Percentiles rank a stretch among this genome's conserved stretches.
Evolutionary conservation across 2,329 filamentous ascomycete species (phyloP).

Genomic region (Sporothrix variecibatus): DNA sequence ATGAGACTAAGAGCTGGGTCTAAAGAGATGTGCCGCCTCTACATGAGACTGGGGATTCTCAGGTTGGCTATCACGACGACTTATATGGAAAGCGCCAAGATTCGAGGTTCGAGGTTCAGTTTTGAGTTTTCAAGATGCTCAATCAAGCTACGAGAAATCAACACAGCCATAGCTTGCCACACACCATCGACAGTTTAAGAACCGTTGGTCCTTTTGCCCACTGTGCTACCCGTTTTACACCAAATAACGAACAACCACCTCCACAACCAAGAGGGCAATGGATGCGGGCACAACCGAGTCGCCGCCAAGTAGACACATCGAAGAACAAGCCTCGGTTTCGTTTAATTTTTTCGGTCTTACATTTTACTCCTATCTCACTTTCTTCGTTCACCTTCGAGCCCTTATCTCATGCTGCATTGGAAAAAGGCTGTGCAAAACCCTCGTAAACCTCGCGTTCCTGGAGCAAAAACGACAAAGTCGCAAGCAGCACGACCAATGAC

Average conservation of each 20-base stretch:
- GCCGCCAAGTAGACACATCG: background rate
- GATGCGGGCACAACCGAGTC: background rate
- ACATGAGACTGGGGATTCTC: background rate
- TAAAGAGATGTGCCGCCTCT: background rate
- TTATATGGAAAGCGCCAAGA: background rate
- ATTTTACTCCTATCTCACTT: background rate
- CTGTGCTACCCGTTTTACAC: background rate
- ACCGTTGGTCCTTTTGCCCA: background rate
- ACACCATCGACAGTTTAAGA: background rate
- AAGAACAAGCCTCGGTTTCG: background rate
- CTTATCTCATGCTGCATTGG: background rate
- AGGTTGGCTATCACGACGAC: background rate
- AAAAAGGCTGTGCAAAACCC: background rate
- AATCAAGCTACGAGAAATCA: background rate
- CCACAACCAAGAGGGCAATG: background rate
- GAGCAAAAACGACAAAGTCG: background rate
- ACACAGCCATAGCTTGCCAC: background rate
- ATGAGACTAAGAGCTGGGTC: background rate
- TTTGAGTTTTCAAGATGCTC: background rate
- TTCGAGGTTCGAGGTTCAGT: background rate
- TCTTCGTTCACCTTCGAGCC: background rate
- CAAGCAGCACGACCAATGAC: background rate
- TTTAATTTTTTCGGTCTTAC: background rate
- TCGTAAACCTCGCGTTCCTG: background rate
- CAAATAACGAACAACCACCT: background rate